Conservation (phyloP, 2,329 filamentous ascomycete species). For the Pestalotiopsis sp. region DNA sequence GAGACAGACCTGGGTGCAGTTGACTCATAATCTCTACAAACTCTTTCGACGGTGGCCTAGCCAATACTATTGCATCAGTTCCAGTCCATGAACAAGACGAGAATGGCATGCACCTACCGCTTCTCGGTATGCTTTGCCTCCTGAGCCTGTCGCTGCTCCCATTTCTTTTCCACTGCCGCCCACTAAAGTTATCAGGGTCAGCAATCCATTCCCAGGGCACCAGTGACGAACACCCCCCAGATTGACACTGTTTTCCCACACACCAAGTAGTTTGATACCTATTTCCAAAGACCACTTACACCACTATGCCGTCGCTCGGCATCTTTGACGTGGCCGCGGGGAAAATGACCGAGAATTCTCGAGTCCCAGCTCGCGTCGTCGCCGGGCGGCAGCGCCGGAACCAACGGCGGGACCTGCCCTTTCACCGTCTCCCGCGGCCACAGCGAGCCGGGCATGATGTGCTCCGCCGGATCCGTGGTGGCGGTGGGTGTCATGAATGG, state of each 20-base stretch:
- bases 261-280: background rate
- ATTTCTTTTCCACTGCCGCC: slow-evolving; percentile 28
- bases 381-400: slow-evolving; percentile 7
- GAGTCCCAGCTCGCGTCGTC: slow-evolving; percentile 30
- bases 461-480: slow-evolving; percentile 1
- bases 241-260: too few species aligned
- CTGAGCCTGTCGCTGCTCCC: slow-evolving; percentile 14
- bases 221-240: too few species aligned
- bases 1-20: slow-evolving; percentile 27
- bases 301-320: slow-evolving; percentile 29
- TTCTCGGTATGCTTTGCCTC: background rate
- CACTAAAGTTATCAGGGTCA: slow-evolving; percentile 13
- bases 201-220: too few species aligned
- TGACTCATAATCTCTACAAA: slow-evolving; percentile 16
- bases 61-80: background rate
- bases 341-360: slow-evolving; percentile 17
- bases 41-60: slow-evolving; percentile 11
- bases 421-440: slow-evolving; percentile 11
- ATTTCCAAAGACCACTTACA: background rate
- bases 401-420: slow-evolving; percentile 11
- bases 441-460: slow-evolving; percentile 10
- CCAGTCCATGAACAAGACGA: background rate
- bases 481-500: background rate
- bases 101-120: background rate
- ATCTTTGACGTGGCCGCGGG: slow-evolving; percentile 10